Base-by-base conservation (phyloP, 768 basidiomycete species). In the Agrocybe pediades region DNA sequence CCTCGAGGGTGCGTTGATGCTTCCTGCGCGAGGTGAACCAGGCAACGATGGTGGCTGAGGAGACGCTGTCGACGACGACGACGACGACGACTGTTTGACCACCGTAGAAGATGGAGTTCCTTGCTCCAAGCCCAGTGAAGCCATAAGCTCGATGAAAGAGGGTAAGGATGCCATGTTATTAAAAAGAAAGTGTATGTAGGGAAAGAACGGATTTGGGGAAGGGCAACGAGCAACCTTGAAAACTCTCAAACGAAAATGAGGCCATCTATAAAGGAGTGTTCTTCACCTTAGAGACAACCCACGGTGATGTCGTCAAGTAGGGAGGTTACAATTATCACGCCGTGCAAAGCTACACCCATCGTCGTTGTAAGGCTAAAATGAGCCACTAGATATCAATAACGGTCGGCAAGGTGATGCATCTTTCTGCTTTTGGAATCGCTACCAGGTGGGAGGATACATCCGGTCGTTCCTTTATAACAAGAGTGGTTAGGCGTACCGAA, bases 71-170 rank as follows among this genome's bases (percentile, higher is more conserved):
- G n/a, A n/a, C n/a, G n/a, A n/a, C n/a, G n/a, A n/a, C n/a, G n/a
- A n/a, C 24, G 79, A 73, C 21, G 77, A 36, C 13, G 33, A 74
- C 58, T 56, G 59, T 62, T 61, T 71, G 43, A 72, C 62, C 21
- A 66, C 59, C 55, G 63, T 57, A 46, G 66, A 68, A 48, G 72
- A 68, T 49, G 72, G 43, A 25, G 72, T 43, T 27, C 65, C 68
- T 59, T 79, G 78, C 59, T 88, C 83, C 69, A 92, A 77, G 58
- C 88, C 91, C 61, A 93, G 77, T 55, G 91, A 83, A 57, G 83
- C 83, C 89, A 93, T 90, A 67, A 93, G 87, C 74, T 92, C 86
- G 54, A 90, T 85, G 68, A 93, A 93, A 52, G 91, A 92, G 65
- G 91, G 91, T 62, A 92, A 85, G 64, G 88, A 71, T 66, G 86